Percentiles rank a stretch among this genome's conserved stretches.
Conservation (phyloP, 768 basidiomycete species). For the Psilocybe azurescens region DNA sequence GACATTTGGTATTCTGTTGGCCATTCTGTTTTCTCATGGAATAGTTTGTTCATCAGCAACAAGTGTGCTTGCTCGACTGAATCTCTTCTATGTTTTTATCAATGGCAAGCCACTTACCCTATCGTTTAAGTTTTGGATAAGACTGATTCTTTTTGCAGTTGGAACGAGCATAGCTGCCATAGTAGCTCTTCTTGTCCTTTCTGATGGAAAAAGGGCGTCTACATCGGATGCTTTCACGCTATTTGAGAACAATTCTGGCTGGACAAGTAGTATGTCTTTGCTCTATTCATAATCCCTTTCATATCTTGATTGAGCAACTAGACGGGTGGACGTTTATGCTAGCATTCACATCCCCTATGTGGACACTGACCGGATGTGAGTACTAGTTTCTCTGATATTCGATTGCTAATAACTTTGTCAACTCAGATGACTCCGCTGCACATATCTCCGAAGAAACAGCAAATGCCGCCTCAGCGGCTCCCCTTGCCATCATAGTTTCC, state of each 20-base stretch:
- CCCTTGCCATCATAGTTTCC: constrained; percentile 70
- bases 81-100: constrained; percentile 70
- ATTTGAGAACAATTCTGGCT: constrained; percentile 76
- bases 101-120: constrained; percentile 48
- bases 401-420: constrained; percentile 6
- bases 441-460: constrained; percentile 78
- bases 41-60: constrained; percentile 76
- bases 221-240: constrained; percentile 70
- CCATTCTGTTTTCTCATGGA: constrained; percentile 70
- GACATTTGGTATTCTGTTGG: constrained; percentile 71
- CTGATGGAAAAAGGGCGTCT: constrained; percentile 63
- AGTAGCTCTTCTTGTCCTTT: constrained; percentile 58
- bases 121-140: neutral
- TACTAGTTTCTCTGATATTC: neutral
- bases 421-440: constrained; percentile 73
- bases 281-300: neutral
- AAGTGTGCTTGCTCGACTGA: constrained; percentile 65
- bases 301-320: constrained; percentile 29
- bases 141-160: constrained; percentile 39
- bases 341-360: constrained; percentile 78
- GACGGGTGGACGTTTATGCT: constrained; percentile 78
- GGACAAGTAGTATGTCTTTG: constrained; percentile 56
- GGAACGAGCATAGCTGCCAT: constrained; percentile 71
- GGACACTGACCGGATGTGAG: constrained; percentile 80
- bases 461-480: constrained; percentile 66